Evolutionary conservation across 768 basidiomycete species (phyloP).

Genomic region (Pleurotus cornucopiae): DNA sequence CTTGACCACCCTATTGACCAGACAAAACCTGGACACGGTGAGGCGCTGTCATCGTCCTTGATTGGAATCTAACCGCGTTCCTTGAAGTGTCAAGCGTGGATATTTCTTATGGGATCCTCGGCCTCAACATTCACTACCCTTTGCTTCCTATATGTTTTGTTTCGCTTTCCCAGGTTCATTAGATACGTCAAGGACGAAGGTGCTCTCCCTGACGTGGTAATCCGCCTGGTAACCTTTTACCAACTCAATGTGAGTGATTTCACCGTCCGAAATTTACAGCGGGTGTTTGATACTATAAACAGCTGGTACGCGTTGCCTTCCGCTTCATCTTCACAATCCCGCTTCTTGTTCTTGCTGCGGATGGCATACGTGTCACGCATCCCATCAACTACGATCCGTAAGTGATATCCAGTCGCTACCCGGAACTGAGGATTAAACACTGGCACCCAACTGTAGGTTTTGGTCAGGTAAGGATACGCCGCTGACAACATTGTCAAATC

Average conservation of each 20-base stretch:
- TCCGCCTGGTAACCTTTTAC: conserved; percentile 71
- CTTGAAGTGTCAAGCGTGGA: conserved; percentile 62
- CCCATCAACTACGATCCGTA: conserved; percentile 51
- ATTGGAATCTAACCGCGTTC: too few species aligned
- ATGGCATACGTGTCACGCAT: conserved; percentile 51
- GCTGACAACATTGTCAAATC: conserved; percentile 6
- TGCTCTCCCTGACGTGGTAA: conserved; percentile 69
- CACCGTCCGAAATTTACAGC: background rate
- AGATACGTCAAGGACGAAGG: conserved; percentile 67
- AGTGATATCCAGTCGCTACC: conserved; percentile 24
- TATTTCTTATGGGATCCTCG: conserved; percentile 68
- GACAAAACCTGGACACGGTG: conserved; percentile 58
- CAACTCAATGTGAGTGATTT: conserved; percentile 63
- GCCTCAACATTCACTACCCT: conserved; percentile 66
- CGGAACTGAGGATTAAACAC: background rate
- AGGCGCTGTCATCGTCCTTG: conserved; percentile 10
- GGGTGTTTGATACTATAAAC: background rate
- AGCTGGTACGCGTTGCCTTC: conserved; percentile 72
- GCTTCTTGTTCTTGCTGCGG: conserved; percentile 60
- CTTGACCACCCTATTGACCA: conserved; percentile 55
- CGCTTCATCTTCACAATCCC: conserved; percentile 73
- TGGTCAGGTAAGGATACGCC: conserved; percentile 44
- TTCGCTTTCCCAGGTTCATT: conserved; percentile 68
- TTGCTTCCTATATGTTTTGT: conserved; percentile 67
- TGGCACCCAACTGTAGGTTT: conserved; percentile 35